Evolutionary conservation across 345 rosid genomes (phyloP).

Genomic region (Reutealis trisperma): DNA sequence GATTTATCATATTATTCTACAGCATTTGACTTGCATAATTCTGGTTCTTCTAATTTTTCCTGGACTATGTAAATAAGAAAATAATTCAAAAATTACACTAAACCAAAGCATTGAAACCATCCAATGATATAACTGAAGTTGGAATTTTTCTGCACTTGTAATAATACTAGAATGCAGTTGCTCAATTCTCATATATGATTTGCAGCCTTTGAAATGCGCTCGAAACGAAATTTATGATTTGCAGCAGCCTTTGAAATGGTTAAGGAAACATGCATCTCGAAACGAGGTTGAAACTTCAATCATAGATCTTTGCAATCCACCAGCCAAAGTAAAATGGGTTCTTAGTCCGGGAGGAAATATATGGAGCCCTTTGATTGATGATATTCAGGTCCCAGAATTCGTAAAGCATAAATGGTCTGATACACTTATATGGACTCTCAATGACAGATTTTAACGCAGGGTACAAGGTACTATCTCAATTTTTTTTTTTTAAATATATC

Average conservation of each 20-base stretch:
- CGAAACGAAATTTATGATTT: background rate
- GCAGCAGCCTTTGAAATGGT: background rate
- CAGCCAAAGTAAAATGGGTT: slow-evolving; percentile 60
- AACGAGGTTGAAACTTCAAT: slow-evolving; percentile 21
- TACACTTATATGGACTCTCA: slow-evolving; percentile 36
- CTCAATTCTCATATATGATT: background rate
- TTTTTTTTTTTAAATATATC: too few species aligned
- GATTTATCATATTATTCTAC: too few species aligned
- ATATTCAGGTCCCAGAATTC: slow-evolving; percentile 41
- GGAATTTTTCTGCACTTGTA: too few species aligned
- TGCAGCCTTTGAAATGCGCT: slow-evolving; percentile 20
- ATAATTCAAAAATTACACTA: background rate
- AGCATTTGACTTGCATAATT: background rate
- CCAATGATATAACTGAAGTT: background rate
- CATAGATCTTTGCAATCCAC: slow-evolving; percentile 26
- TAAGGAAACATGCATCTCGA: background rate
- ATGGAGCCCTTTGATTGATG: slow-evolving; percentile 45
- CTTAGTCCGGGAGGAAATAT: slow-evolving; percentile 39
- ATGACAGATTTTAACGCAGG: slow-evolving; percentile 16
- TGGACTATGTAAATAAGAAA: background rate
- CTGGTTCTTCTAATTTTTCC: background rate
- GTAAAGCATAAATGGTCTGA: slow-evolving; percentile 52
- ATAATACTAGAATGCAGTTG: too few species aligned
- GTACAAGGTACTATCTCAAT: too few species aligned
- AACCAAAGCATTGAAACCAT: background rate